Percentiles rank a stretch among this genome's conserved stretches.
These are phyloP conservation scores for Agarophyton chilense DNA, from an alignment of 23 red algal species.

Conservation along the genomic window DNA sequence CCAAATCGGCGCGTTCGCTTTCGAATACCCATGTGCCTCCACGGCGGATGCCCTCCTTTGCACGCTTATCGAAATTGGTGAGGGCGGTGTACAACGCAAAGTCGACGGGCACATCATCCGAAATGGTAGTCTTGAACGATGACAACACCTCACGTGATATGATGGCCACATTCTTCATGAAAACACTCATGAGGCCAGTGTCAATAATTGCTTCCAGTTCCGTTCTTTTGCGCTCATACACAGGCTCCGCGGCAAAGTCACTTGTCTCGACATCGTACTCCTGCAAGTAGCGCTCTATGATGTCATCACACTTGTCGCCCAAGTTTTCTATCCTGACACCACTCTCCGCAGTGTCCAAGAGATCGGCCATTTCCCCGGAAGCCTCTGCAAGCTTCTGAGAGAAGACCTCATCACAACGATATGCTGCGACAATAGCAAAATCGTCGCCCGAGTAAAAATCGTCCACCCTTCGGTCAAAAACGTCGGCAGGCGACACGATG, in stretches of 20 bases:
- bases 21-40: conserved; percentile 82
- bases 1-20: conserved; percentile 78
- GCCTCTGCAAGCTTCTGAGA: conserved; percentile 65
- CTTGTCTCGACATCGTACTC: conserved; percentile 73
- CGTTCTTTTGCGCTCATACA: conserved; percentile 77
- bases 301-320: conserved; percentile 60
- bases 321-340: conserved; percentile 70
- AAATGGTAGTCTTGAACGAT: conserved; percentile 78
- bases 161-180: conserved; percentile 76
- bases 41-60: conserved; percentile 73
- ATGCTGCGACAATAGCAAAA: conserved; percentile 71
- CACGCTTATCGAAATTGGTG: conserved; percentile 75
- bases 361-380: conserved; percentile 69
- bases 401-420: conserved; percentile 83
- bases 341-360: conserved; percentile 66
- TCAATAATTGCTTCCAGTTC: conserved; percentile 93
- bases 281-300: conserved; percentile 64
- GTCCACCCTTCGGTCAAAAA: conserved; percentile 31
- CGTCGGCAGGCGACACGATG: not conserved
- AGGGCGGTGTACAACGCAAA: conserved; percentile 86
- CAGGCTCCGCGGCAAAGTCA: conserved; percentile 62
- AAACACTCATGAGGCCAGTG: conserved; percentile 77
- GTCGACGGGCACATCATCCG: conserved; percentile 78
- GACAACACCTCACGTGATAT: conserved; percentile 74
- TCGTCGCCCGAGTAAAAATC: conserved; percentile 61